Evolutionary conservation across 1,284 basidiomycete species (phyloP).

Genomic region (Ceratobasidium sp.): DNA sequence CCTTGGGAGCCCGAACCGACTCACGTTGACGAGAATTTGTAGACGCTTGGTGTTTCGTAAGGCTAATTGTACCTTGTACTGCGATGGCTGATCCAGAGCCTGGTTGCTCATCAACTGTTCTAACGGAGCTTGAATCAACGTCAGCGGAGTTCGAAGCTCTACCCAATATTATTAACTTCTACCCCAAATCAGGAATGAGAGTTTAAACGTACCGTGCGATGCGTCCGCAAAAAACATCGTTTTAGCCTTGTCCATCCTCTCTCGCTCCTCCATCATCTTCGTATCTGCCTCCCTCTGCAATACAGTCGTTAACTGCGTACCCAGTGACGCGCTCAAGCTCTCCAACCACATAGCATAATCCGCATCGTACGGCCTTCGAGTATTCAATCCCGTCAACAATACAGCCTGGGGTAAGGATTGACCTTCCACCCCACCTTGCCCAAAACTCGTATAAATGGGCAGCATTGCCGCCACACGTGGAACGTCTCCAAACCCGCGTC

Average conservation of each 20-base stretch:
- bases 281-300: slow-evolving; percentile 47
- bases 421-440: neutral
- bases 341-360: slow-evolving; percentile 49
- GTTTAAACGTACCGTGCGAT: slow-evolving; percentile 49
- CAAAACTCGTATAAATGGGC: slow-evolving; percentile 1
- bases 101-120: slow-evolving; percentile 18
- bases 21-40: slow-evolving; percentile 53
- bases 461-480: slow-evolving; percentile 20
- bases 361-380: slow-evolving; percentile 46
- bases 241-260: slow-evolving; percentile 55
- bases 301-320: slow-evolving; percentile 41
- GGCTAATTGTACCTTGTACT: slow-evolving; percentile 52
- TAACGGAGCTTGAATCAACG: slow-evolving; percentile 51
- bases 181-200: no score
- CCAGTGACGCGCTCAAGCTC: slow-evolving; percentile 41
- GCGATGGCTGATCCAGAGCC: slow-evolving; percentile 46
- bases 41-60: slow-evolving; percentile 53
- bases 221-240: slow-evolving; percentile 56
- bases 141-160: slow-evolving; percentile 56
- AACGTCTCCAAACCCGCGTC: slow-evolving; percentile 20
- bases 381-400: slow-evolving; percentile 46
- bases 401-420: slow-evolving; percentile 31
- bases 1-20: slow-evolving; percentile 43
- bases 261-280: slow-evolving; percentile 50
- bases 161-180: no score